Evolutionary conservation across 495 filamentous ascomycete species (phyloP).

Genomic region (Podospora pseudopauciseta): DNA sequence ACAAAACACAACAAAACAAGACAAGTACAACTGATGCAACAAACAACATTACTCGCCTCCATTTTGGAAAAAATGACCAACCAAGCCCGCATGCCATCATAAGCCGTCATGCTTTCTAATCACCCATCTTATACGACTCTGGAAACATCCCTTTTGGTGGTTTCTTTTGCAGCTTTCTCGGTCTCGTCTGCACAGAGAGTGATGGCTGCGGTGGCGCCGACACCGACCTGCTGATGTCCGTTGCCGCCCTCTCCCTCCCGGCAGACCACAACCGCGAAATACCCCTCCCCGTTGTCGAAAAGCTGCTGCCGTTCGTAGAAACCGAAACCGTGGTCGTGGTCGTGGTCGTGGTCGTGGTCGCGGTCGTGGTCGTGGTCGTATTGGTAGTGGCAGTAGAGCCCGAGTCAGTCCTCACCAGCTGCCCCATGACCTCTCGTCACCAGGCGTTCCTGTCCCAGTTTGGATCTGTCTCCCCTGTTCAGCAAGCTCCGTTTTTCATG

Average conservation of each 20-base stretch:
- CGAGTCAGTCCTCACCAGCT: background rate
- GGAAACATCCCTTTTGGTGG: constrained; percentile 34
- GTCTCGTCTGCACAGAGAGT: constrained; percentile 17
- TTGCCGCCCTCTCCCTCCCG: background rate
- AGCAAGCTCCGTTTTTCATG: background rate
- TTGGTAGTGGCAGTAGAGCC: background rate
- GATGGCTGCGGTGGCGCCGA: background rate
- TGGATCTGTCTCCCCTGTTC: constrained; percentile 48
- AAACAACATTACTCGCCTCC: background rate
- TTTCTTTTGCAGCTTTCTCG: constrained; percentile 49
- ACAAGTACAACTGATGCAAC: background rate
- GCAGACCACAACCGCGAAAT: background rate
- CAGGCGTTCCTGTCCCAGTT: constrained; percentile 80
- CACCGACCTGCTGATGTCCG: background rate
- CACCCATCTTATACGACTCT: constrained; percentile 27
- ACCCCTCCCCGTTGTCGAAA: background rate
- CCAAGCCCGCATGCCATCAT: background rate
- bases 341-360: background rate
- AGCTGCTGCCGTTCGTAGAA: background rate
- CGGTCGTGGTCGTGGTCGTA: background rate
- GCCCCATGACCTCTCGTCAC: constrained; percentile 38
- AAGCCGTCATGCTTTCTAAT: constrained; percentile 1
- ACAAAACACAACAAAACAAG: background rate
- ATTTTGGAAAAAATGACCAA: background rate
- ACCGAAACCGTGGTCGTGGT: background rate